phyloP scores from a whole-genome alignment of 169 alveolate species.

The Plasmodium malariae region DNA sequence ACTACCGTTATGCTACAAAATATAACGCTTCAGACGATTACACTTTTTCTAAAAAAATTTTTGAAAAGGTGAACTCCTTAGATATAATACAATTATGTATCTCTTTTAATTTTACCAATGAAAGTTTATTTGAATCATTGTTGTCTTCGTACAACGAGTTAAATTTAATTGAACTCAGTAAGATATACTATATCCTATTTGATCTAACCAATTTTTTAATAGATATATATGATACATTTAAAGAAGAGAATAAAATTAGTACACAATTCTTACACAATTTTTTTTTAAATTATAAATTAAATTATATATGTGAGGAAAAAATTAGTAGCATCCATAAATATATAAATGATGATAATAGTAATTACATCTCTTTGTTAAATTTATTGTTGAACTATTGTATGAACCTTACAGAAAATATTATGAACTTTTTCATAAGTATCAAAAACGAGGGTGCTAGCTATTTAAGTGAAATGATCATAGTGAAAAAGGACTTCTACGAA shows the following conservation, averaged over 20 bases:
- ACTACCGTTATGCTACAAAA: neutral
- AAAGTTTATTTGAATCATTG: conserved; percentile 5
- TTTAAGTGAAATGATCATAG: conserved; percentile 7
- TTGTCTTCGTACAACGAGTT: conserved; percentile 36
- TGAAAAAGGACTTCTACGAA: neutral
- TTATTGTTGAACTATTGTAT: conserved; percentile 12
- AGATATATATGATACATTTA: conserved; percentile 19
- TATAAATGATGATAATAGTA: conserved; percentile 13
- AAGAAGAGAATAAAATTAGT: neutral
- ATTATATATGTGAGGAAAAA: conserved; percentile 27
- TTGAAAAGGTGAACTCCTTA: conserved; percentile 14
- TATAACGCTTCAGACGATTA: conserved; percentile 18
- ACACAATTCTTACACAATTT: conserved; percentile 5
- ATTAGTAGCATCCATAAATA: conserved; percentile 5
- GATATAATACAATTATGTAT: conserved; percentile 39
- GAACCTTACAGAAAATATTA: conserved; percentile 6
- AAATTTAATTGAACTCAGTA: conserved; percentile 30
- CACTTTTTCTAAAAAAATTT: conserved; percentile 18
- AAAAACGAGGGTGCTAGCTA: neutral
- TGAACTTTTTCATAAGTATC: neutral
- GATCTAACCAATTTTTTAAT: conserved; percentile 43
- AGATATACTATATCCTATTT: conserved; percentile 31
- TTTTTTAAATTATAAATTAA: conserved; percentile 32
- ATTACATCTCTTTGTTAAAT: conserved; percentile 13
- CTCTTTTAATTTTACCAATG: conserved; percentile 8